phyloP scores from a whole-genome alignment of 345 rosid species.

The Anastatica hierochuntica region DNA sequence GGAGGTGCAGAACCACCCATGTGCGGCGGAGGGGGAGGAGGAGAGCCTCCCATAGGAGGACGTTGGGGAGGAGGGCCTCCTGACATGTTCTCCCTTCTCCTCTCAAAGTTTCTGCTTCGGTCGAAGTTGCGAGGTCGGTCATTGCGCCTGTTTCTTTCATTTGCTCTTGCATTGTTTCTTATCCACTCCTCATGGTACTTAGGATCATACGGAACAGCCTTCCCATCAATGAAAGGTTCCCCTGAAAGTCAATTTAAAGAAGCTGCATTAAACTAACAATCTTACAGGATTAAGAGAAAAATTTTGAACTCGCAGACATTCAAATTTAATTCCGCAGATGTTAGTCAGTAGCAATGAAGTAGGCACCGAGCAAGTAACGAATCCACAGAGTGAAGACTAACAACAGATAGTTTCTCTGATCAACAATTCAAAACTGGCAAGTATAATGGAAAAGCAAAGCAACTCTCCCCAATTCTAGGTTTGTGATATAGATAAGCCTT shows the following conservation, averaged over 20 bases:
- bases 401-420: too few species aligned
- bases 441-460: background rate
- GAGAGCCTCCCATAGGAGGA: slow-evolving; percentile 30
- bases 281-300: background rate
- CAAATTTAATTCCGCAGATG: background rate
- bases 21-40: slow-evolving; percentile 20
- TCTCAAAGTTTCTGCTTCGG: slow-evolving; percentile 75
- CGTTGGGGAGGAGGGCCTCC: slow-evolving; percentile 30
- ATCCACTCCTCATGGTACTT: slow-evolving; percentile 98
- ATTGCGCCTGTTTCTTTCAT: slow-evolving; percentile 79
- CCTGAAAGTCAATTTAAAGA: slow-evolving; percentile 34
- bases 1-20: slow-evolving; percentile 20
- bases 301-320: background rate
- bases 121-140: slow-evolving; percentile 70
- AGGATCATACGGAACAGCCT: slow-evolving; percentile 93
- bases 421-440: too few species aligned
- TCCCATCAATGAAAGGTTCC: slow-evolving; percentile 88
- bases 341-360: too few species aligned
- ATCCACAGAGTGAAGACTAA: too few species aligned
- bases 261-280: background rate
- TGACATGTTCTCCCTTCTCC: slow-evolving; percentile 75
- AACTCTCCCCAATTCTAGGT: background rate
- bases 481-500: slow-evolving; percentile 1
- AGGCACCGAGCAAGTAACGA: too few species aligned
- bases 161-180: slow-evolving; percentile 82